These are phyloP conservation scores for Diaporthe humulicola DNA, from an alignment of 2,329 filamentous ascomycete genomes.

Conservation along the genomic window DNA sequence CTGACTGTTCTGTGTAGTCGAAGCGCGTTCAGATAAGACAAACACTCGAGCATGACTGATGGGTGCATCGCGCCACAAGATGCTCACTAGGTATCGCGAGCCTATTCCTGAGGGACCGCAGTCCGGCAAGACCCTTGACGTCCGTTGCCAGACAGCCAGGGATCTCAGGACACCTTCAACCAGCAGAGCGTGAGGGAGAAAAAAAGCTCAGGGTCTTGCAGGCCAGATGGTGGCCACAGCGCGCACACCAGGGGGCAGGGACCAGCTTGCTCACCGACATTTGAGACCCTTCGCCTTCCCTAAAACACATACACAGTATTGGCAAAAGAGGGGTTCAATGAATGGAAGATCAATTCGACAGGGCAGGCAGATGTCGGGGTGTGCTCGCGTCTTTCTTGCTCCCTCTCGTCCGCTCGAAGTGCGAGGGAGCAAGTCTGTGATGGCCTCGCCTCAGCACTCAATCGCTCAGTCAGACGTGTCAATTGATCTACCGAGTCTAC, in stretches of 20 bases:
- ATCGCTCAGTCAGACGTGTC: not conserved
- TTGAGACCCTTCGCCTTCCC: constrained; percentile 33
- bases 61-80: not conserved
- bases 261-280: constrained; percentile 39
- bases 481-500: constrained; percentile 8
- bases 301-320: constrained; percentile 23
- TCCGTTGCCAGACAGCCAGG: not conserved
- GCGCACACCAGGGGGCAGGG: constrained; percentile 15
- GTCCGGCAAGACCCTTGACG: not conserved
- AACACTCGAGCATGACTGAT: not conserved
- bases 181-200: not conserved
- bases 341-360: constrained; percentile 1
- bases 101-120: not conserved
- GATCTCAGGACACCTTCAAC: not conserved
- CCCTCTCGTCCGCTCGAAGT: not conserved
- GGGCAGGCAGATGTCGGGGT: not conserved
- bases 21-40: not conserved
- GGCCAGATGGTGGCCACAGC: constrained; percentile 13
- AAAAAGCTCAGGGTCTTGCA: not conserved
- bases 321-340: constrained; percentile 27
- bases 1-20: not conserved
- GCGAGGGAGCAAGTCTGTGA: not conserved
- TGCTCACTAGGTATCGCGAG: not conserved
- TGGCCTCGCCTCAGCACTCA: not conserved
- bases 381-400: not conserved